These are phyloP conservation scores for Penicillium odoratum DNA, from an alignment of 495 filamentous ascomycete species.

Conservation along the genomic window DNA sequence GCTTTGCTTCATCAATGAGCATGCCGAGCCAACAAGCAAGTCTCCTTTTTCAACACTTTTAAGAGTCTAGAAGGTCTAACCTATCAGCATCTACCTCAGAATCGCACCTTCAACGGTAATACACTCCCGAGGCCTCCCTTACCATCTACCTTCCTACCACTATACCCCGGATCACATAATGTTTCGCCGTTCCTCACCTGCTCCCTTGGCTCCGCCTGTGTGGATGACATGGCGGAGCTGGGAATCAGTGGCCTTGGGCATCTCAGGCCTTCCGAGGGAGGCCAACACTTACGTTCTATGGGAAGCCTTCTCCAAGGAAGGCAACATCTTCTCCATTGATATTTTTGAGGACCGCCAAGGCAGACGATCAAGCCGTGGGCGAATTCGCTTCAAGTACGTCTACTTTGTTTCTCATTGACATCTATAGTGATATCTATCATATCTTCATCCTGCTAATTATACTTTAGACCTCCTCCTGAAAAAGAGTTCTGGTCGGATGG, in stretches of 20 bases:
- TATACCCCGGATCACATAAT: neutral
- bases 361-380: constrained; percentile 26
- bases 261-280: constrained; percentile 35
- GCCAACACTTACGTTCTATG: constrained; percentile 38
- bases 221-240: constrained; percentile 36
- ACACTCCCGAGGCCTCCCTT: too few relatives aligned
- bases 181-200: neutral
- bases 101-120: too few relatives aligned
- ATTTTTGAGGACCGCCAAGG: constrained; percentile 41
- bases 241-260: constrained; percentile 38
- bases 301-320: constrained; percentile 40
- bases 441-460: constrained; percentile 1
- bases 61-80: too few relatives aligned
- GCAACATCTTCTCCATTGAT: constrained; percentile 44
- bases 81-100: too few relatives aligned
- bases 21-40: too few relatives aligned
- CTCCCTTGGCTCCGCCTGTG: neutral
- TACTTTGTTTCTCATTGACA: neutral
- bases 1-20: too few relatives aligned
- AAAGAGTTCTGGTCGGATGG: constrained; percentile 39
- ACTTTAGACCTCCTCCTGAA: constrained; percentile 41
- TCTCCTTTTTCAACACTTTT: too few relatives aligned
- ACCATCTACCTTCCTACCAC: neutral
- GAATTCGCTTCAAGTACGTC: constrained; percentile 45
- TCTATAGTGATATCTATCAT: too few relatives aligned